Conservation (phyloP, 2,329 filamentous ascomycete species). For the Apiospora hydei region DNA sequence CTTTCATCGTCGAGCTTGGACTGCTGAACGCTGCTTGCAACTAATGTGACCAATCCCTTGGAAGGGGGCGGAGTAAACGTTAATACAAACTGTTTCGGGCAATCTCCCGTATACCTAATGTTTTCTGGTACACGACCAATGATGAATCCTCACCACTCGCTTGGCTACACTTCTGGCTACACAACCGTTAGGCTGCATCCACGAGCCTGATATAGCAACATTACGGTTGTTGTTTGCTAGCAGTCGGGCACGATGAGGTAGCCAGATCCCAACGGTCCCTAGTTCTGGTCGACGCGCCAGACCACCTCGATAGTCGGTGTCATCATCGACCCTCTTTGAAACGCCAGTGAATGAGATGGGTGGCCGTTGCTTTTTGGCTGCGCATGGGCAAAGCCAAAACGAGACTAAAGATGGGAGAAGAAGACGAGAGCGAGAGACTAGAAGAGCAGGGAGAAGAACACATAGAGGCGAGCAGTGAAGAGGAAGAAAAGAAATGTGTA, state of each 20-base stretch:
- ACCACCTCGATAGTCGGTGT: not conserved
- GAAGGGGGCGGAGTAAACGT: constrained; percentile 6
- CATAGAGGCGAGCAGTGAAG: not conserved
- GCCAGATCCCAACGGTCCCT: not conserved
- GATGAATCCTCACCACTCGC: constrained; percentile 14
- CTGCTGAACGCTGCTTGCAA: not conserved
- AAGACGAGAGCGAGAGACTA: not conserved
- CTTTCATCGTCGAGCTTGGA: not conserved
- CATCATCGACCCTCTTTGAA: not conserved
- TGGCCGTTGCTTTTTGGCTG: not conserved
- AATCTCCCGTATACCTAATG: constrained; percentile 10
- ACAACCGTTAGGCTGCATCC: constrained; percentile 19
- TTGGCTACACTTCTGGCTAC: constrained; percentile 19
- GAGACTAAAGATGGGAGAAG: not conserved
- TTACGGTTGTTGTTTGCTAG: constrained; percentile 6
- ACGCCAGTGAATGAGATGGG: not conserved
- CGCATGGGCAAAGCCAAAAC: not conserved
- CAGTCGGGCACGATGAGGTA: not conserved
- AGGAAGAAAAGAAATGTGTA: not conserved
- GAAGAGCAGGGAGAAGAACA: not conserved
- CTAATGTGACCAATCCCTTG: constrained; percentile 4
- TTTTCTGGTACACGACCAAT: constrained; percentile 17
- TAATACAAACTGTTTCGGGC: constrained; percentile 20
- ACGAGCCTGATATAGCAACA: constrained; percentile 13
- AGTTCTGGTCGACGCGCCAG: not conserved